Evolutionary conservation across 768 basidiomycete genomes (phyloP), one percentile per base, ranked within the genome.

Genomic region (Podaxis sp.): DNA sequence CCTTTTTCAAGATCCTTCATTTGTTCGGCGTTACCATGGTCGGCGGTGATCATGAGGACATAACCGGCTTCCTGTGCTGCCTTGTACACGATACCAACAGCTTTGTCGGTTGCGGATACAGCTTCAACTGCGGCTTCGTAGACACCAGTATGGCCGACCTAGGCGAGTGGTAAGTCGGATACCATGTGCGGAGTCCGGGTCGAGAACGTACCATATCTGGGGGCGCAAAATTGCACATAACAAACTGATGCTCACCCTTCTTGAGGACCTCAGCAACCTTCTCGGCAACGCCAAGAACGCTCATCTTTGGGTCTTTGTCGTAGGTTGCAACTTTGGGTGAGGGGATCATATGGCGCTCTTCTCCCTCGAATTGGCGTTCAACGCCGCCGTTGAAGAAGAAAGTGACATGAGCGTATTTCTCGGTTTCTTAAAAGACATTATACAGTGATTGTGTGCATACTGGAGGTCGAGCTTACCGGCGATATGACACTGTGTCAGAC

Each of bases 301-400:
- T 90, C 95, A 98, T 97, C 69, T 87, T 85, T 2, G 95, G 95
- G 66, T 92, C 82, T 69, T 90, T 84, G 77, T 98, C 95, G 76
- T 98, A 98, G 5, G 95, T 98, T 5, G 95, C 89, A 30, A 96
- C 95, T 70, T 93, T 96, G 46, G 95, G 96, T 15, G 93, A 95
- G 3, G 92, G 85, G 63, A 96, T 88, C 92, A 97, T 88, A 72
- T 87, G 81, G 15, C 96, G 82, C 67, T 92, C 90, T 72, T 97
- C 96, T 38, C 79, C 74, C 13, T 84, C 80, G 75, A 92, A 98
- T 70, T 96, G 92, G 72, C 95, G 92, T 80, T 97, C 96, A 30
- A 95, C 87, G 61, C 95, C 95, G 13, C 95, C 96, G 75, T 96
- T 97, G 84, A 97, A 96, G 84, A 96, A 97, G 82, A 97, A 96